Conservation (phyloP, 371 early-diverging fungal genomes). For the Lichtheimia ornata region DNA sequence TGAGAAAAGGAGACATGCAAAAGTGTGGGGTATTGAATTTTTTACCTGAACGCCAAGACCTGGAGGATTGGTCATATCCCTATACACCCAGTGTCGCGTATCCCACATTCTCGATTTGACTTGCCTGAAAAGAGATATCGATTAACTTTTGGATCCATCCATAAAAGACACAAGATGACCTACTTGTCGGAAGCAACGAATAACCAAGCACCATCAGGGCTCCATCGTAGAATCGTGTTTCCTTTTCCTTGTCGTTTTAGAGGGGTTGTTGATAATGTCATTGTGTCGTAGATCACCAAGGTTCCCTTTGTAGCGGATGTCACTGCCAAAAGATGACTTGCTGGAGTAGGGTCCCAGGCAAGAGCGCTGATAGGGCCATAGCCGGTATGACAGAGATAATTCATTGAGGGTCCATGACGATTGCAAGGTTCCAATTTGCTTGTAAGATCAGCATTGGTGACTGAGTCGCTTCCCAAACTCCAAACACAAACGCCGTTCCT, state of each 20-base stretch:
- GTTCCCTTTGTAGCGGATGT: constrained; percentile 27
- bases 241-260: constrained; percentile 42
- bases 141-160: background rate
- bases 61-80: constrained; percentile 33
- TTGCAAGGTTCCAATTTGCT: background rate
- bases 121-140: constrained; percentile 7
- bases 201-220: constrained; percentile 44
- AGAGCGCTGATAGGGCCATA: constrained; percentile 35
- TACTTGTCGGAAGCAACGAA: constrained; percentile 40
- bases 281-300: constrained; percentile 36
- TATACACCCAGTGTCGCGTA: constrained; percentile 37
- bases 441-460: background rate
- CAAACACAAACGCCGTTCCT: constrained; percentile 58
- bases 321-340: constrained; percentile 39
- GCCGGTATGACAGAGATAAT: constrained; percentile 27
- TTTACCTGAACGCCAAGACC: constrained; percentile 45
- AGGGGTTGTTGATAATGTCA: constrained; percentile 25
- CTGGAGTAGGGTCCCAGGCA: constrained; percentile 51
- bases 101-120: constrained; percentile 45
- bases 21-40: background rate
- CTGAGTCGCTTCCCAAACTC: constrained; percentile 20
- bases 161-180: background rate
- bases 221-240: constrained; percentile 42
- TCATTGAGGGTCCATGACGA: constrained; percentile 26
- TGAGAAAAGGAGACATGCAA: background rate